Conservation (phyloP, 1,284 basidiomycete species). For the Phlebopus sp. region DNA sequence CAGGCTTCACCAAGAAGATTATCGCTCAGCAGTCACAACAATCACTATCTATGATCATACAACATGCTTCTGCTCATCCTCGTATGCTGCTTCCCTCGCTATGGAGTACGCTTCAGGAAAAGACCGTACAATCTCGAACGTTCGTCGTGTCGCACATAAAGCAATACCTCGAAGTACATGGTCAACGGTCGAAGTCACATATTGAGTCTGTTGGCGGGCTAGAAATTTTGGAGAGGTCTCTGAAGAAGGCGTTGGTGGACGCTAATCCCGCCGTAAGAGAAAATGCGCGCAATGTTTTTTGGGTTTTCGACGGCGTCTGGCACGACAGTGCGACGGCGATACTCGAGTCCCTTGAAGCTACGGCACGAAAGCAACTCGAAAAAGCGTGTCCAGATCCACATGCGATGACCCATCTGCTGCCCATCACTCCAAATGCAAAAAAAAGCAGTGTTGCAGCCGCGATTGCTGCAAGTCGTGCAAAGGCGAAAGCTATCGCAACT, state of each 20-base stretch:
- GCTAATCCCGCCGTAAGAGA: slow-evolving; percentile 80
- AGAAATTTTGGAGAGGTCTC: slow-evolving; percentile 67
- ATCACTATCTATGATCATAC: slow-evolving; percentile 67
- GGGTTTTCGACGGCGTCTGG: slow-evolving; percentile 81
- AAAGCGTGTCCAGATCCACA: slow-evolving; percentile 71
- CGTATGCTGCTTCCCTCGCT: slow-evolving; percentile 70
- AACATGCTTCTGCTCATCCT: slow-evolving; percentile 70
- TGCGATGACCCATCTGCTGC: slow-evolving; percentile 36
- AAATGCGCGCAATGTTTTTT: slow-evolving; percentile 72
- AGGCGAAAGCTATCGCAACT: slow-evolving; percentile 77
- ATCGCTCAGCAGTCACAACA: slow-evolving; percentile 85
- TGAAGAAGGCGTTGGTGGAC: slow-evolving; percentile 77
- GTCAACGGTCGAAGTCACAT: slow-evolving; percentile 52
- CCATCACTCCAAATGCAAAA: slow-evolving; percentile 56
- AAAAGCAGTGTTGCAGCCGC: slow-evolving; percentile 78
- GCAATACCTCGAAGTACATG: slow-evolving; percentile 71
- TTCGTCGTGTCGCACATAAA: slow-evolving; percentile 69
- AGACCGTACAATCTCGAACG: slow-evolving; percentile 77
- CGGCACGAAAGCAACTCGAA: slow-evolving; percentile 81
- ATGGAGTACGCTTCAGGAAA: slow-evolving; percentile 78
- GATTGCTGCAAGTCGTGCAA: slow-evolving; percentile 79
- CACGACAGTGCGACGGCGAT: slow-evolving; percentile 62
- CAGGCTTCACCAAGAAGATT: slow-evolving; percentile 94
- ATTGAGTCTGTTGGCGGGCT: slow-evolving; percentile 68
- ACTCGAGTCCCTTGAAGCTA: slow-evolving; percentile 66